phyloP scores from a whole-genome alignment of 129 eudicot genomes.

The Flaveria sonorensis region DNA sequence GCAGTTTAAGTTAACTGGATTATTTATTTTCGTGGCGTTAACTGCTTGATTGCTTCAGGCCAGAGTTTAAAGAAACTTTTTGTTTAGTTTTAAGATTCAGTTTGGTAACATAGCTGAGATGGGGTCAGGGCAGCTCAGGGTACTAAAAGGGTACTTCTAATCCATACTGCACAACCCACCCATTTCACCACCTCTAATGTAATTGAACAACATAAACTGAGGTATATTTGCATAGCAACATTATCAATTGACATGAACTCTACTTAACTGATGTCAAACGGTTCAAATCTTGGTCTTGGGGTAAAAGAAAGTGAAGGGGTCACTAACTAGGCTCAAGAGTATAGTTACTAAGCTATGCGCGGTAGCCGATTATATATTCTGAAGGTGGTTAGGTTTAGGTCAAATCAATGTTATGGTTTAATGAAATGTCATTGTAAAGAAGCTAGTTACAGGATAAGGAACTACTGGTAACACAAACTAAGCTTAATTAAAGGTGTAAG shows the following conservation, averaged over 20 bases:
- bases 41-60: not conserved
- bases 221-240: not conserved
- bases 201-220: not conserved
- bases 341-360: not conserved
- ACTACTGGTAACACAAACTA: not conserved
- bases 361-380: constrained; percentile 1
- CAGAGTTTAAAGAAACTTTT: not conserved
- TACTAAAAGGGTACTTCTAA: not conserved
- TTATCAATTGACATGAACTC: not conserved
- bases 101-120: too few species aligned
- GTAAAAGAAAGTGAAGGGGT: not conserved
- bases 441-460: not conserved
- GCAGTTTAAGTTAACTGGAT: not conserved
- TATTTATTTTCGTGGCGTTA: too few species aligned
- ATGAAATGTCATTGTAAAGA: not conserved
- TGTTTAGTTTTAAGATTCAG: not conserved
- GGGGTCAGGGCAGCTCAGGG: too few species aligned
- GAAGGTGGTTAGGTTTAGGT: not conserved
- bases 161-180: not conserved
- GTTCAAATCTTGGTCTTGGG: not conserved
- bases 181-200: not conserved
- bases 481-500: constrained; percentile 1
- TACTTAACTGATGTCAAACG: not conserved
- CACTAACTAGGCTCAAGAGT: constrained; percentile 6
- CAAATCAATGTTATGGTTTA: not conserved